Percentiles rank a stretch among this genome's conserved stretches.
phyloP scores from a whole-genome alignment of 176 grass and related monocot genomes.

The Miscanthus lutarioriparius region DNA sequence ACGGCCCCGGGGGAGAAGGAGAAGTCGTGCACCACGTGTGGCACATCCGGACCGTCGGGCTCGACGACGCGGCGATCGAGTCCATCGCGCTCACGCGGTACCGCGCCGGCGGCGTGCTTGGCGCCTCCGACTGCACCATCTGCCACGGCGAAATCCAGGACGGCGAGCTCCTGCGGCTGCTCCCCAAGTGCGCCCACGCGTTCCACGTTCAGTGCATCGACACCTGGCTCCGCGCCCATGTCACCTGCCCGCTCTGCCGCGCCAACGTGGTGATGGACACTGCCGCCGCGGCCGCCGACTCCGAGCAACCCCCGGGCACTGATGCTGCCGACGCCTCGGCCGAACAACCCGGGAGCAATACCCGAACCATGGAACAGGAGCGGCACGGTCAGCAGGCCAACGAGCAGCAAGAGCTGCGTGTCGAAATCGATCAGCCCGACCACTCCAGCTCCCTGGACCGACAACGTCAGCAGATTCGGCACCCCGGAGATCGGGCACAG shows the following conservation, averaged over 20 bases:
- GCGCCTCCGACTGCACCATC: conserved; percentile 68
- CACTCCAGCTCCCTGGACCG: not conserved
- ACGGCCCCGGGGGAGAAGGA: not conserved
- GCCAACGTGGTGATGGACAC: conserved; percentile 42
- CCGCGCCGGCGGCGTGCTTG: conserved; percentile 36
- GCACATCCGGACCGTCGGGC: conserved; percentile 82
- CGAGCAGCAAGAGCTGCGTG: conserved; percentile 16
- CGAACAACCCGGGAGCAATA: not conserved
- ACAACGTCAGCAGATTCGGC: not conserved
- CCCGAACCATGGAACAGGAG: not conserved
- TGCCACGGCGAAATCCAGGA: conserved; percentile 82
- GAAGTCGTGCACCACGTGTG: conserved; percentile 70
- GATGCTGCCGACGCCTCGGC: not conserved
- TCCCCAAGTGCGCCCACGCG: conserved; percentile 83
- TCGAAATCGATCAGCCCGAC: not conserved
- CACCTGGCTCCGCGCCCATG: conserved; percentile 82
- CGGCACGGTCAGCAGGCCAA: not conserved
- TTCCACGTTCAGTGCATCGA: conserved; percentile 87
- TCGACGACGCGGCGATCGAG: conserved; percentile 72
- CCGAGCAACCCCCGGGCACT: not conserved
- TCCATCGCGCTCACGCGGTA: conserved; percentile 54
- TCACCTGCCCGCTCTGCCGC: conserved; percentile 90
- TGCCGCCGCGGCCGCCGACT: not conserved
- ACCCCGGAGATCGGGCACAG: not conserved
- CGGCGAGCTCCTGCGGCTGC: conserved; percentile 85